Percentiles rank a stretch among this genome's conserved stretches.
Evolutionary conservation across 345 rosid genomes (phyloP).

Genomic region (Citrus sinensis): DVS_A1.0 CM039169.1:29246001-29246500

Average conservation of each 20-base stretch:
- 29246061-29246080: constrained; percentile 57
- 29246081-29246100: constrained; percentile 63
- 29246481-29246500: constrained; percentile 33
- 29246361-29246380: constrained; percentile 61
- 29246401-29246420: constrained; percentile 53
- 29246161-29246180: constrained; percentile 49
- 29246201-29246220: background rate
- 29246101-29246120: constrained; percentile 70
- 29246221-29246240: background rate
- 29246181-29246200: background rate
- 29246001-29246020: background rate
- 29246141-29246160: constrained; percentile 60
- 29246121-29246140: constrained; percentile 66
- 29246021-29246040: constrained; percentile 39
- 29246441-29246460: constrained; percentile 56
- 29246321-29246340: constrained; percentile 82
- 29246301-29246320: constrained; percentile 59
- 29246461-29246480: constrained; percentile 51
- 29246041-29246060: constrained; percentile 70
- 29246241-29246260: background rate
- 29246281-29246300: constrained; percentile 58
- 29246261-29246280: constrained; percentile 63
- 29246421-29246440: constrained; percentile 47
- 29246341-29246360: constrained; percentile 46
- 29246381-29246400: constrained; percentile 44